Evolutionary conservation across 306 rosid genomes (phyloP).

Genomic region (Rosa lucieae): DNA sequence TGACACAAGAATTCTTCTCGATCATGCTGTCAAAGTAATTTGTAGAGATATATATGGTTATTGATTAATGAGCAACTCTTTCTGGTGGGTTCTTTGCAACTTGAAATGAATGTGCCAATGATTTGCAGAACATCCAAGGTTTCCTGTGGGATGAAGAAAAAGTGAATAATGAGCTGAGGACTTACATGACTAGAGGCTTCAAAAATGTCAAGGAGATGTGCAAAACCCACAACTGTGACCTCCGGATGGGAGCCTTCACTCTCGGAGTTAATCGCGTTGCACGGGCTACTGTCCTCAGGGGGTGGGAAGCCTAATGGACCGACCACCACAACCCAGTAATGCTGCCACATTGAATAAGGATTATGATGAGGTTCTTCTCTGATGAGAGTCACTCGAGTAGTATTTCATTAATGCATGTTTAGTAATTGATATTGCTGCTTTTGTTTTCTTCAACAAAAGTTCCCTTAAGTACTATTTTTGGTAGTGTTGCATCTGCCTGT

Average conservation of each 20-base stretch:
- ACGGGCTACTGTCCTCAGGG: slow-evolving; percentile 81
- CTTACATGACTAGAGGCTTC: slow-evolving; percentile 80
- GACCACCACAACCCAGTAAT: neutral
- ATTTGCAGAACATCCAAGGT: slow-evolving; percentile 90
- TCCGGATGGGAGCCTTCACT: slow-evolving; percentile 96
- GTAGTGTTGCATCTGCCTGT: neutral
- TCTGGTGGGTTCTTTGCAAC: neutral
- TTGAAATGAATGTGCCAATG: neutral
- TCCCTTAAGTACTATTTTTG: neutral
- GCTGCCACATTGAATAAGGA: slow-evolving; percentile 18
- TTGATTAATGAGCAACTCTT: neutral
- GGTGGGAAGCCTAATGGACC: slow-evolving; percentile 82
- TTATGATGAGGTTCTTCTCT: slow-evolving; percentile 1
- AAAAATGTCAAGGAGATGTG: slow-evolving; percentile 88
- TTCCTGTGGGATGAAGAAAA: slow-evolving; percentile 94
- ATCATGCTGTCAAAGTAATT: too few relatives aligned
- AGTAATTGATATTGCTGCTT: neutral
- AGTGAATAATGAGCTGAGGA: slow-evolving; percentile 69
- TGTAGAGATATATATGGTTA: neutral
- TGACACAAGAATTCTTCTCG: neutral
- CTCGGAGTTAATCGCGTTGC: slow-evolving; percentile 88
- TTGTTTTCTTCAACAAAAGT: neutral
- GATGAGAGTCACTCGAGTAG: neutral
- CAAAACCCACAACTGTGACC: slow-evolving; percentile 68
- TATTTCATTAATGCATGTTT: neutral